Conservation (phyloP, 345 rosid species). For the Pistacia vera region DNA sequence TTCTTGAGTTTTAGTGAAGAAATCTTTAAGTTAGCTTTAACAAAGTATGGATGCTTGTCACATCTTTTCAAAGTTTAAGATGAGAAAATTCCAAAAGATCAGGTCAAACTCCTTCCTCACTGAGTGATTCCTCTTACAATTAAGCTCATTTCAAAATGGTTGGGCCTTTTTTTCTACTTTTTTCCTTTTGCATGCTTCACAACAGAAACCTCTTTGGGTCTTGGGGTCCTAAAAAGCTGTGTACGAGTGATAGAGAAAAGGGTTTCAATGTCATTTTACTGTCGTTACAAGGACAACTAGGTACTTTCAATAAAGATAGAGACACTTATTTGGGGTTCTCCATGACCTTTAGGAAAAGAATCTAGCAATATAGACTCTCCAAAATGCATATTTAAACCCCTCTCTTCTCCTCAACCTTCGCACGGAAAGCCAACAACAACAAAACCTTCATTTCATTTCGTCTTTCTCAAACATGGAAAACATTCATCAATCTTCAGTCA, state of each 20-base stretch:
- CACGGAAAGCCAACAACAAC: conserved; percentile 23
- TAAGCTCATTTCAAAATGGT: conserved; percentile 30
- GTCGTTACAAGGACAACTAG: conserved; percentile 19
- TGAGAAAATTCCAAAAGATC: conserved; percentile 37
- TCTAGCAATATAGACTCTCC: conserved; percentile 22
- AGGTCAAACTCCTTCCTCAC: conserved; percentile 45
- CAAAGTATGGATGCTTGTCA: conserved; percentile 43
- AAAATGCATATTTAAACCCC: conserved; percentile 39
- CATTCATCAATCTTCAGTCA: conserved; percentile 23
- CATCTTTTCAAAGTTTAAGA: conserved; percentile 42
- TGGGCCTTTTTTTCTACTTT: conserved; percentile 25
- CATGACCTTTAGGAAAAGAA: conserved; percentile 35
- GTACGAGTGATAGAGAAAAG: background rate
- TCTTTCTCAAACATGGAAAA: conserved; percentile 30
- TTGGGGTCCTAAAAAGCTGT: conserved; percentile 39
- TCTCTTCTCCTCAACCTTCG: conserved; percentile 35
- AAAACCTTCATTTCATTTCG: conserved; percentile 6
- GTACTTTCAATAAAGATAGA: conserved; percentile 27
- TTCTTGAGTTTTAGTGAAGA: conserved; percentile 25
- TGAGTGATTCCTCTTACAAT: conserved; percentile 33
- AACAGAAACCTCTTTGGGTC: conserved; percentile 30
- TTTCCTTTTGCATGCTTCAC: conserved; percentile 45
- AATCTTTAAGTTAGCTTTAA: conserved; percentile 34
- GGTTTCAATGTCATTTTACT: conserved; percentile 17
- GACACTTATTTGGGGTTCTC: conserved; percentile 33